phyloP scores from a whole-genome alignment of 192 early-diverging fungal species.

The Entomortierella lignicola region DNA sequence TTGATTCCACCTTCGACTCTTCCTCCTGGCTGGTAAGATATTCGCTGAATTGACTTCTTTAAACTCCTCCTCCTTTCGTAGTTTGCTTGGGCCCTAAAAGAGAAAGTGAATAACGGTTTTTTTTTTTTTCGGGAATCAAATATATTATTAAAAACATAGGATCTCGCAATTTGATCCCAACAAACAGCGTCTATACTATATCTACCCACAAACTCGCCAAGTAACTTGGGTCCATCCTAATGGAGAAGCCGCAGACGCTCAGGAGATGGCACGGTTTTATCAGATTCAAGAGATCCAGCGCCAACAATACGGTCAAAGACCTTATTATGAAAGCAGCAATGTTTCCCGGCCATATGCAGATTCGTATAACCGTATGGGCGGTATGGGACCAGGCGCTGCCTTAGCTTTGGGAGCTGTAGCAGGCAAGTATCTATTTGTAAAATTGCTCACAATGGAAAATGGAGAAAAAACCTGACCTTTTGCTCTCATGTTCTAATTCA shows the following conservation, averaged over 20 bases:
- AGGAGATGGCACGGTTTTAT: slow-evolving; percentile 43
- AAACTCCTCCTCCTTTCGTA: no score
- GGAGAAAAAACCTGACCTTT: not conserved
- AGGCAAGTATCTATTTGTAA: slow-evolving; percentile 16
- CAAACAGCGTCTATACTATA: slow-evolving; percentile 47
- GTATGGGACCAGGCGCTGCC: slow-evolving; percentile 40
- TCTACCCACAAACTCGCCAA: slow-evolving; percentile 37
- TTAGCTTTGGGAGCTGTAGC: slow-evolving; percentile 43
- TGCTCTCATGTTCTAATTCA: not conserved
- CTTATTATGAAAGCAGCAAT: not conserved
- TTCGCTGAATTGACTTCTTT: not conserved
- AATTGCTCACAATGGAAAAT: not conserved
- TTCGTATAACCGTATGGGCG: slow-evolving; percentile 44
- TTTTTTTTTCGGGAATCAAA: no score
- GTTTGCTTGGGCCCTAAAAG: no score
- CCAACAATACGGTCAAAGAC: slow-evolving; percentile 9
- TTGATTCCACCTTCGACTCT: slow-evolving; percentile 37
- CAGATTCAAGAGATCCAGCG: slow-evolving; percentile 41
- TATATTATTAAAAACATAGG: no score
- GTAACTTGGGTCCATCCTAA: slow-evolving; percentile 46
- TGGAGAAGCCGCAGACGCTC: slow-evolving; percentile 28
- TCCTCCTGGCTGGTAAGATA: slow-evolving; percentile 40
- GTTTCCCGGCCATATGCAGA: slow-evolving; percentile 10
- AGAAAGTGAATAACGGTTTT: no score
- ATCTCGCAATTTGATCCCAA: slow-evolving; percentile 42